phyloP scores from a whole-genome alignment of 2,329 filamentous ascomycete genomes.

The Diaporthe caulivora region DNA sequence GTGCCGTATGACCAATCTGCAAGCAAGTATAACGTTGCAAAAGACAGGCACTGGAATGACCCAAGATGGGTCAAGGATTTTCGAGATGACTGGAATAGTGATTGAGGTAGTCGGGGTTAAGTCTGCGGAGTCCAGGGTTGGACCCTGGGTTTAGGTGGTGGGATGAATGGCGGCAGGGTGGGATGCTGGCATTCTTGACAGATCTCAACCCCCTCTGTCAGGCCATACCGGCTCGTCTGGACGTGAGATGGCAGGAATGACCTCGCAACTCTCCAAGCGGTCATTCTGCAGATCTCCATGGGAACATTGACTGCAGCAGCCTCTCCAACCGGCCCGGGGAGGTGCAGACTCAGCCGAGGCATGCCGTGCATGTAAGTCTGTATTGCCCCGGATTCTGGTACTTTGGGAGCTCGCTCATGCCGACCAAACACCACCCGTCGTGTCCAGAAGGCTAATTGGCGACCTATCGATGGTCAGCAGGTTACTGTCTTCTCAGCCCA shows the following conservation, averaged over 20 bases:
- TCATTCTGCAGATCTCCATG: slow-evolving; percentile 35
- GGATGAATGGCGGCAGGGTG: background rate
- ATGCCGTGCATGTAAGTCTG: slow-evolving; percentile 7
- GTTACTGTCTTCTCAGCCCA: background rate
- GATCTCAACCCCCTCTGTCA: background rate
- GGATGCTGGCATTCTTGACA: slow-evolving; percentile 25
- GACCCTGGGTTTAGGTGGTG: background rate
- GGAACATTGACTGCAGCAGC: slow-evolving; percentile 20
- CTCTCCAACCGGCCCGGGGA: background rate
- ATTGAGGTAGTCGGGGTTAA: background rate
- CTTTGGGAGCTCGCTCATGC: background rate
- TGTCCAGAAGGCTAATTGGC: background rate
- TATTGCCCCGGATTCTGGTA: background rate
- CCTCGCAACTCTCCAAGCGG: background rate
- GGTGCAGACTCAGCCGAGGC: background rate
- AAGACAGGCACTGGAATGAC: slow-evolving; percentile 44
- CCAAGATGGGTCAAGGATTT: slow-evolving; percentile 40
- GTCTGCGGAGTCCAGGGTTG: background rate
- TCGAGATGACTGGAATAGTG: slow-evolving; percentile 16
- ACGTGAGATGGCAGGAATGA: slow-evolving; percentile 12
- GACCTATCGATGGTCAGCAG: background rate
- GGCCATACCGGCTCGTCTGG: background rate
- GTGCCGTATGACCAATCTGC: slow-evolving; percentile 42
- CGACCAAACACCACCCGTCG: background rate
- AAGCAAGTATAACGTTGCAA: slow-evolving; percentile 37